Evolutionary conservation across 805 yeast genomes (phyloP), one percentile per base, ranked within the genome.

Genomic region (Lipomyces lipofer): DNA sequence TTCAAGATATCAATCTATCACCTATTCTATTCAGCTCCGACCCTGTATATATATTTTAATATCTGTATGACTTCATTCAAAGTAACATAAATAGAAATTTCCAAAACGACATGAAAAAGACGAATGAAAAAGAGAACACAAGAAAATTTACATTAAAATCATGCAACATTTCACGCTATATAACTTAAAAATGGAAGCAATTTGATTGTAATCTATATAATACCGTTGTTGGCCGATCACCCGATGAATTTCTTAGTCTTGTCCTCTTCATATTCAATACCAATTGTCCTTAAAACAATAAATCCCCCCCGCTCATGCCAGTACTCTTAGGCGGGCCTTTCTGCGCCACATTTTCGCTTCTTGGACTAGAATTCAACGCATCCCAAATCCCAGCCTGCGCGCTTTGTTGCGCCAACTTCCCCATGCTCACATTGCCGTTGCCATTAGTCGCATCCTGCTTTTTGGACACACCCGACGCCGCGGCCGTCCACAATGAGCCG

Each of bases 401-500:
- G 29, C 55, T 65, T 43, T 66, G 63, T 46, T 67, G 67, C 27
- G 71, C 70, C 22, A 68, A 51, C 27, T 53, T 35, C 8, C 63
- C 65, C 49, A 63, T 52, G 42, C 61, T 62, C 30, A 49, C 51
- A n/a, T 51, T 33, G n/a, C 44, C 29, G 17, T 22, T 28, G 10
- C 17, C 40, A 22, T 13, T 15, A 25, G 47, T 19, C 15, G 45
- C 19, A 12, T 36, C 27, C 8, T 58, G 32, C 28, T 49, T 47
- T 42, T 63, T 49, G 29, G 58, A 57, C 30, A 62, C 54, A 46
- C 62, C 63, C 19, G 66, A 52, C 24, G 67, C 51, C 6, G 72
- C 69, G 15, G 67, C 44, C 29, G 67, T 47, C 77, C 77, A 73
- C 45, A 73, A 60, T 30, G 73, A 70, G 30, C 74, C 74, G 59